phyloP scores from a whole-genome alignment of 768 basidiomycete species.

The Lentinula guzmanii region DNA sequence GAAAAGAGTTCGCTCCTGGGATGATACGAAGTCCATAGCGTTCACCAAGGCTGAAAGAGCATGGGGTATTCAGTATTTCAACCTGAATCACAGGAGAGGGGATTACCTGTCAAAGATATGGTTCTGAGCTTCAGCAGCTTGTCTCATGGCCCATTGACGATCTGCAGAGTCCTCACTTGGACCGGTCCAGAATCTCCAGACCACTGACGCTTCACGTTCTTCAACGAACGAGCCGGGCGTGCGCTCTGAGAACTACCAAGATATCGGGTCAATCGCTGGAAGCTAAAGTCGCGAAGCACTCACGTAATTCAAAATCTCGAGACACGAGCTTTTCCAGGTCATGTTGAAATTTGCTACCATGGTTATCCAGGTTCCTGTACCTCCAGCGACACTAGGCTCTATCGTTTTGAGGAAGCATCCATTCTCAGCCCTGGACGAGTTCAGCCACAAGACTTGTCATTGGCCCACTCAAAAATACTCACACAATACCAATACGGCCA shows the following conservation, averaged over 20 bases:
- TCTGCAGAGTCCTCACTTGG: slow-evolving; percentile 41
- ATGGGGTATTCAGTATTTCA: not conserved
- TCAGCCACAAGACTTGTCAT: not conserved
- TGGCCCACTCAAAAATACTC: slow-evolving; percentile 21
- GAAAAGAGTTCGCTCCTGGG: slow-evolving; percentile 73
- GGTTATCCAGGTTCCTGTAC: slow-evolving; percentile 54
- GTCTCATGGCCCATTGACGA: slow-evolving; percentile 76
- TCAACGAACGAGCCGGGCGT: slow-evolving; percentile 77
- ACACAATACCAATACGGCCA: slow-evolving; percentile 70
- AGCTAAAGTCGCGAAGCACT: slow-evolving; percentile 21
- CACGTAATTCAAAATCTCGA: slow-evolving; percentile 83
- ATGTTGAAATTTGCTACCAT: slow-evolving; percentile 77
- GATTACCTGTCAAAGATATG: slow-evolving; percentile 76
- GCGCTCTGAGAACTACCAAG: slow-evolving; percentile 75
- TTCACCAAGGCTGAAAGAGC: slow-evolving; percentile 57
- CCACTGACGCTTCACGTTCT: slow-evolving; percentile 73
- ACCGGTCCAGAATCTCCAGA: slow-evolving; percentile 83
- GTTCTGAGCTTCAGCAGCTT: slow-evolving; percentile 89
- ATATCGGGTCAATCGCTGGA: not conserved
- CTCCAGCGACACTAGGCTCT: slow-evolving; percentile 10
- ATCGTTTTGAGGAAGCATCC: slow-evolving; percentile 75
- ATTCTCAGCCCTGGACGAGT: slow-evolving; percentile 65
- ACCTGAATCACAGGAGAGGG: not conserved
- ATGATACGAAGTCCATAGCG: slow-evolving; percentile 80
- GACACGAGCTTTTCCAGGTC: slow-evolving; percentile 74